A percentile compares a stretch with the other conserved stretches of the same genome.
Conservation (phyloP, 805 yeast species). For the Suhomyces kilbournensis region DNA sequence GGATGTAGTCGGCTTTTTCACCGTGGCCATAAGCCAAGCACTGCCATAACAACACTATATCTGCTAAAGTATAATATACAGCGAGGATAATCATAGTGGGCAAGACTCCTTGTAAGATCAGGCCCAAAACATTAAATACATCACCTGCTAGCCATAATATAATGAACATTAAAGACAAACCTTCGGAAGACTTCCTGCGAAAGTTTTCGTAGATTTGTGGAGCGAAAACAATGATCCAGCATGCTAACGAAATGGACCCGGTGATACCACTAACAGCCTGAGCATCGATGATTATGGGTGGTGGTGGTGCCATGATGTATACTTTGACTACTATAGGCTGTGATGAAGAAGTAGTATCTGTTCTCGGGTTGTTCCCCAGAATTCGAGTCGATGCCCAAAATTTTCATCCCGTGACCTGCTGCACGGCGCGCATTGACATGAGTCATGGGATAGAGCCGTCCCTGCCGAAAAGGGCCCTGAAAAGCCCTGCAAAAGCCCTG, state of each 20-base stretch:
- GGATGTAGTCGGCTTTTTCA: slow-evolving; percentile 63
- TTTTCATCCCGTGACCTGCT: slow-evolving; percentile 2
- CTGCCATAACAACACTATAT: slow-evolving; percentile 77
- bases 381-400: not conserved
- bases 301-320: slow-evolving; percentile 52
- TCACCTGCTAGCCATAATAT: slow-evolving; percentile 93
- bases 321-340: not conserved
- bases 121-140: slow-evolving; percentile 88
- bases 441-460: not conserved
- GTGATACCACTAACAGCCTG: slow-evolving; percentile 76
- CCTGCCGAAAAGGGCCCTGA: not conserved
- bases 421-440: slow-evolving; percentile 1
- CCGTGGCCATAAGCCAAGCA: slow-evolving; percentile 77
- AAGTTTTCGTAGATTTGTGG: slow-evolving; percentile 95
- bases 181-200: slow-evolving; percentile 81
- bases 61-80: slow-evolving; percentile 89
- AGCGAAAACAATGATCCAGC: slow-evolving; percentile 97
- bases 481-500: not conserved
- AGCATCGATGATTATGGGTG: slow-evolving; percentile 63
- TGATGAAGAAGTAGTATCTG: not conserved
- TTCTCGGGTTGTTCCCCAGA: not conserved
- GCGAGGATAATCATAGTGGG: slow-evolving; percentile 95
- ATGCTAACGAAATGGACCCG: slow-evolving; percentile 88
- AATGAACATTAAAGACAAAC: slow-evolving; percentile 81
- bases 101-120: slow-evolving; percentile 81